phyloP scores from a whole-genome alignment of 169 alveolate species.

The Babesia ovis region DNA sequence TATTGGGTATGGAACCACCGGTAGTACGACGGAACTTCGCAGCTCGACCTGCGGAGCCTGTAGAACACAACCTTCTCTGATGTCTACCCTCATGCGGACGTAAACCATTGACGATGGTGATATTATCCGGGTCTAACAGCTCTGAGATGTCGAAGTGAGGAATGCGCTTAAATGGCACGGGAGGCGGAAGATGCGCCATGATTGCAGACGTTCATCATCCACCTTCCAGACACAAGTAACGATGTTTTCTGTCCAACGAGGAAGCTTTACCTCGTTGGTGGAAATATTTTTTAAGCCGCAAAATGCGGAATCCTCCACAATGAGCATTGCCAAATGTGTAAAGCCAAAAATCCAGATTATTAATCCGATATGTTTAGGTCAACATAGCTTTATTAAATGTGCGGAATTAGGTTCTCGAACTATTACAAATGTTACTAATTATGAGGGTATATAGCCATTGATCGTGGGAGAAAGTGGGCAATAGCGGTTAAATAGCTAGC shows the following conservation, averaged over 20 bases:
- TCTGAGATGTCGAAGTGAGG: constrained; percentile 21
- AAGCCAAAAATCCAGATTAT: too few relatives aligned
- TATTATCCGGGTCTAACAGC: constrained; percentile 8
- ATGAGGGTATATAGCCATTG: not conserved
- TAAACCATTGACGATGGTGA: constrained; percentile 4
- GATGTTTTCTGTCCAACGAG: not conserved
- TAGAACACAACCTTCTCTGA: not conserved
- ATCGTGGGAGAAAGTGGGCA: not conserved
- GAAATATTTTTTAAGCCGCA: not conserved
- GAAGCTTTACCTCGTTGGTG: not conserved
- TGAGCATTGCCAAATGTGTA: not conserved
- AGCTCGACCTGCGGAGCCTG: not conserved
- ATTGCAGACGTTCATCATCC: not conserved
- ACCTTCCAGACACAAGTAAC: not conserved
- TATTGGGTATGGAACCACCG: not conserved
- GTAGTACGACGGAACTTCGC: constrained; percentile 12
- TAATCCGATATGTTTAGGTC: too few relatives aligned
- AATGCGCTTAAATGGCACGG: constrained; percentile 6
- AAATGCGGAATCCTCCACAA: not conserved
- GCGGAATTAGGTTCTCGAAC: too few relatives aligned
- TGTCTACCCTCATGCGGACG: not conserved
- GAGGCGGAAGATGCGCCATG: constrained; percentile 4
- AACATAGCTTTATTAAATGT: too few relatives aligned
- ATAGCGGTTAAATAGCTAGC: not conserved
- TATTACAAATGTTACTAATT: too few relatives aligned